Evolutionary conservation across 2,329 filamentous ascomycete species (phyloP), one percentile per base, ranked within the genome.

Genomic region (Pseudogymnoascus sp.): DNA sequence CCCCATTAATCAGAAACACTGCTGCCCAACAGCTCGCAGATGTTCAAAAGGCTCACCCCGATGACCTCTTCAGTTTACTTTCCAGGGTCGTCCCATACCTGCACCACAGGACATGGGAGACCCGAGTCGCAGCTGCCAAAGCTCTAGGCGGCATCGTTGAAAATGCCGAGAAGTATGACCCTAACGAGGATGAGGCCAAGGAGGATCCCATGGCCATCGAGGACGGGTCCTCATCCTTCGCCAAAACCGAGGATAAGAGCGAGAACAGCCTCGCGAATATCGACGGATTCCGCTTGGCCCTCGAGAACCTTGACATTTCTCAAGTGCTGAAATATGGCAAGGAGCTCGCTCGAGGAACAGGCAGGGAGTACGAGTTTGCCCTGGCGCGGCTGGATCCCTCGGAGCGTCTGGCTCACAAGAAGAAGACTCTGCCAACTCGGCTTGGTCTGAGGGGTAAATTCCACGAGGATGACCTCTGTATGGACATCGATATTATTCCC

Each of bases 21-120:
- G 96, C 95, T 67, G 95, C 96, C 67, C 92, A 96, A 74, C 95
- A 99, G 78, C 84, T 99, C 68, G 95, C 93, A 67, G 95, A 99
- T 78, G 95, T 96, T 77, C 96, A 99, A 78, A 98, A 97, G 75
- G 90, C 95, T 76, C 95, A 98, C 72, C 95, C 95, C 0, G 93
- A 99, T 78, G 96, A 99, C 76, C 81, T 99, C 1, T 98, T 98
- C 78, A 97, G 98, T 74, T 83, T 99, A 6, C 83, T 99, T 11
- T 93, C 92, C 31, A 85, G 93, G 66, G 93, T 99, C 34, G 88
- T 99, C n/a, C 93, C 95, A 0, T 99, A 97, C 76, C 83, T 99
- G 31, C 87, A 91, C 65, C 93, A 95, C 70, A 96, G 93, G 75
- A 93, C 93, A 74, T 99, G 95, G 95, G 95, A 99, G 73, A 99